Base-by-base conservation (phyloP, 176 grass and related monocot genomes). In the Avena atlantica region DNA sequence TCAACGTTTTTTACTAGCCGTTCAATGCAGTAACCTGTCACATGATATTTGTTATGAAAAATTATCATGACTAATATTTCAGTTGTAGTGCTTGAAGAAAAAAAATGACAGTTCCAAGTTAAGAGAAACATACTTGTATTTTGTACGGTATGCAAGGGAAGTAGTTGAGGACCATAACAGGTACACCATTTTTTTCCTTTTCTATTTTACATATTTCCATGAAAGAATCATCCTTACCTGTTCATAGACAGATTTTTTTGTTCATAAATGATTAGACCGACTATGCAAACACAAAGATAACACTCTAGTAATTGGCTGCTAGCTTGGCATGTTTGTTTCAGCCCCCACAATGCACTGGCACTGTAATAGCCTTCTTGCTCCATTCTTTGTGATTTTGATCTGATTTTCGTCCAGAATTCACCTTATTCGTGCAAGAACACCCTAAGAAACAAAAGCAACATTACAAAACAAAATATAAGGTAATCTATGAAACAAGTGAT, bases 291-390 rank as follows among this genome's bases (percentile, higher is more conserved):
- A 31, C 29, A 31, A 31, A 31, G 29, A 55, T 12, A 50, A 27
- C 8, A 68, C 29, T 37, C 45, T 4, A 61, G 15, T 55, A 19
- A 82, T n/a, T 21, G 15, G 19, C 83, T 78, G 14, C 71, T 92
- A 95, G 92, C 96, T 98, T 96, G 84, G 92, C 61, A 86, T 93
- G 76, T 91, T 94, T 81, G 82, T 91, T 42, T 74, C 44, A 83
- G 45, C 74, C 78, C 29, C 79, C 86, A 78, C 79, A 90, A 19
- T 37, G 85, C 55, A 96, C 25, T 47, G 92, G 92, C 77, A 89
- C 87, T 20, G 60, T 65, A 36, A 79, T 90, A 57, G 92, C 89
- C 85, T 92, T 94, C 82, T 91, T 2, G 90, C 29, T 31, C 29
- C 29, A 31, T 31, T 31, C 29, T 31, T 31, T 31, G 29, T 31